Evolutionary conservation across 345 rosid genomes (phyloP), one percentile per base, ranked within the genome.

Genomic region (Dimocarpus longan): DNA sequence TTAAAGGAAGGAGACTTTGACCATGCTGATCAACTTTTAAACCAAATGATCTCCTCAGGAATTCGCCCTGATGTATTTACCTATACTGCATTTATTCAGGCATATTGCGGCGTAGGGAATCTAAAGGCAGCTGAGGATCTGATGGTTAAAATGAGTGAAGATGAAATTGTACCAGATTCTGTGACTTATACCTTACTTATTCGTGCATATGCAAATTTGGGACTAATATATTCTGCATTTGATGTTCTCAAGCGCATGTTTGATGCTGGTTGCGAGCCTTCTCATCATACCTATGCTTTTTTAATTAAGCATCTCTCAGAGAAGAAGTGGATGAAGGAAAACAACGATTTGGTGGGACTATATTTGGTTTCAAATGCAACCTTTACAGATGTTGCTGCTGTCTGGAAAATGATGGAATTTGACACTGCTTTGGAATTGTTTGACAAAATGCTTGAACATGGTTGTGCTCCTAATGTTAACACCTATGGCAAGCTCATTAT

Each of bases 221-320:
- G 91, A 81, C 79, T 77, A 73, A 85, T 87, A 56, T 70, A 86
- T 86, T 83, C 82, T 6, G 95, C 93, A 21, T 95, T 93, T 86
- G 85, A 82, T 87, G 93, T 92, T 70, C 94, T 95, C 70, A 93
- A 90, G 85, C 79, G 88, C 66, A 95, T 95, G 98, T 72, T 88
- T 84, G 93, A 87, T 86, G 71, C 85, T 84, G 91, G 89, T 50
- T 92, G 93, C 74, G 92, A 92, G 81, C 98, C 98, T 82, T 92
- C 95, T 82, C 89, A 87, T 60, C 85, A 79, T 69, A 88, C 95
- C 1, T 93, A 90, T 85, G 76, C 88, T 65, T 80, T 87, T 84
- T 80, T 95, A 81, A 85, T 95, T 82, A 87, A 82, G 84, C 87
- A 90, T 86, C 85, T 92, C 8, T 66, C 72, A 70, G 82, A 84